phyloP scores from a whole-genome alignment of 2,329 filamentous ascomycete species.

The Ophiostoma populinum region DNA sequence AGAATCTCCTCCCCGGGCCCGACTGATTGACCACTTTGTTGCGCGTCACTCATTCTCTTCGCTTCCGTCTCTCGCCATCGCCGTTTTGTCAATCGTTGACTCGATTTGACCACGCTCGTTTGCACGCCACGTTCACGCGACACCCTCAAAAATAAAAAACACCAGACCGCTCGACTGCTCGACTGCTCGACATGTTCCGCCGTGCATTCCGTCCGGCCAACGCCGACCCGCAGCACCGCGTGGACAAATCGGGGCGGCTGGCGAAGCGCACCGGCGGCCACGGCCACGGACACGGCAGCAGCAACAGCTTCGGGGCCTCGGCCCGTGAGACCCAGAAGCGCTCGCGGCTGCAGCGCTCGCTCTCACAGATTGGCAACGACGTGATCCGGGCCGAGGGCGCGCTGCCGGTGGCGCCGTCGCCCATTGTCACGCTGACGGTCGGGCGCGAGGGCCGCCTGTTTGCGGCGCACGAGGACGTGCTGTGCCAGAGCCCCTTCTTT shows the following conservation, averaged over 20 bases:
- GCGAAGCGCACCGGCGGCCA: constrained; percentile 40
- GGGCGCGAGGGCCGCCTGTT: constrained; percentile 77
- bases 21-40: constrained; percentile 25
- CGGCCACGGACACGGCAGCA: neutral
- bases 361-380: constrained; percentile 32
- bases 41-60: constrained; percentile 26
- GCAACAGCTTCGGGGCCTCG: constrained; percentile 17
- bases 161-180: neutral
- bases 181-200: constrained; percentile 59
- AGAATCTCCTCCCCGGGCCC: constrained; percentile 38
- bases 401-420: constrained; percentile 29
- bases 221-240: constrained; percentile 34
- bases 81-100: constrained; percentile 13
- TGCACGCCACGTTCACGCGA: constrained; percentile 1
- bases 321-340: constrained; percentile 60
- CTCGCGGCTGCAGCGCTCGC: constrained; percentile 71
- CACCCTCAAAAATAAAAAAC: no score
- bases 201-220: constrained; percentile 58
- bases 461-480: constrained; percentile 86
- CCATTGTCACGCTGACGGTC: constrained; percentile 76
- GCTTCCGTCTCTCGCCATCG: constrained; percentile 30
- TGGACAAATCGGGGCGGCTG: constrained; percentile 74
- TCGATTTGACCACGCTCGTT: constrained; percentile 5
- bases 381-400: constrained; percentile 17
- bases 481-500: constrained; percentile 75